Evolutionary conservation across 2,329 filamentous ascomycete genomes (phyloP).

Genomic region (Triangularia verruculosa): DNA sequence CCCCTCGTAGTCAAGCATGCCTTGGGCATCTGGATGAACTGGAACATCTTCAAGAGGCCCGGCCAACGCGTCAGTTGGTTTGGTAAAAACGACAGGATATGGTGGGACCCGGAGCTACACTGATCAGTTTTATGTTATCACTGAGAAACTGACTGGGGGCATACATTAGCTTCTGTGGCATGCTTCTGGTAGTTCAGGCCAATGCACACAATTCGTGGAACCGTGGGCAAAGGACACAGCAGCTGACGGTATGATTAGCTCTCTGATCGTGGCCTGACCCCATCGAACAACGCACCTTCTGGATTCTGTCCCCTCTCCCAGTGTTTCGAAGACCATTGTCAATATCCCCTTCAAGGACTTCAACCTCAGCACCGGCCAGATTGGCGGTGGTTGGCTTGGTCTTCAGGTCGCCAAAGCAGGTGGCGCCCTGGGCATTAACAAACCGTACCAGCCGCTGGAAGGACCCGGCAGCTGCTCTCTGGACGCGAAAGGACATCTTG

Average conservation of each 20-base stretch:
- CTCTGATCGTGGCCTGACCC: not conserved
- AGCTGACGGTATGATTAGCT: not conserved
- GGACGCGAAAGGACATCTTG: not conserved
- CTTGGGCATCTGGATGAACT: constrained; percentile 34
- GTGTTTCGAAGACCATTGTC: constrained; percentile 3
- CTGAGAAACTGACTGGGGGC: not conserved
- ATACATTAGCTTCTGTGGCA: constrained; percentile 13
- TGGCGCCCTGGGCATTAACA: constrained; percentile 8
- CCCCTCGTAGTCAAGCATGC: constrained; percentile 41
- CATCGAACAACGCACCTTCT: not conserved
- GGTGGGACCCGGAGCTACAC: not conserved
- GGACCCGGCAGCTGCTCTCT: not conserved
- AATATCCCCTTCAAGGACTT: constrained; percentile 15
- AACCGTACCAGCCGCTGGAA: constrained; percentile 15
- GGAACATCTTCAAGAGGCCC: constrained; percentile 33
- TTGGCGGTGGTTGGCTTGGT: not conserved
- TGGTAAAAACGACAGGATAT: constrained; percentile 26
- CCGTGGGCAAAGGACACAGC: constrained; percentile 6
- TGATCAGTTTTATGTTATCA: not conserved
- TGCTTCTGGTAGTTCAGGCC: constrained; percentile 15
- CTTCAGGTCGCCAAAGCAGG: constrained; percentile 13
- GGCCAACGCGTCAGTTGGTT: constrained; percentile 37
- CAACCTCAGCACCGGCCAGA: constrained; percentile 8
- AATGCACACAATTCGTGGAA: constrained; percentile 10
- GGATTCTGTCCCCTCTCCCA: constrained; percentile 10